Evolutionary conservation across 2,329 filamentous ascomycete genomes (phyloP), one percentile per base, ranked within the genome.

Genomic region (Alternaria conjuncta): DNA sequence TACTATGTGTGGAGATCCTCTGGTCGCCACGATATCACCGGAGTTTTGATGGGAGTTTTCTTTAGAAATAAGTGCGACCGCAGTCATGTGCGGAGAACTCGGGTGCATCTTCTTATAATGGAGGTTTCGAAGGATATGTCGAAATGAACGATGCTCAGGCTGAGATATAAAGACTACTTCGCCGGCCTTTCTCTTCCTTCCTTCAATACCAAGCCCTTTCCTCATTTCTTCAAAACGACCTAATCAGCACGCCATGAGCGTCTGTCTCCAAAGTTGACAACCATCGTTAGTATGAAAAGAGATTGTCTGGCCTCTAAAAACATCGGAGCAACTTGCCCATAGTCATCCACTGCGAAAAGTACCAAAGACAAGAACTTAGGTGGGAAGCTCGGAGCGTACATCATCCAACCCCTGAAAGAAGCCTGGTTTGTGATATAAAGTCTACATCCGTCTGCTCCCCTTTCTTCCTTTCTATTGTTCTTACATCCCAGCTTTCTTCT

Each of bases 61-160:
- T 5, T 28, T 28, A 10, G 5, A 28, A 5, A 28, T 2, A 28
- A 28, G 26, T 11, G 5, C n/a, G n/a, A n/a, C n/a, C n/a, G n/a
- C n/a, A n/a, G n/a, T 0, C 5, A 28, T 28, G 10, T 11, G 26
- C 10, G 2, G 26, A 11, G 10, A 11, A 3, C 3, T 28, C 5
- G 1, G 26, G 4, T 11, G 10, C 10, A 1, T 28, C 26, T 28
- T 12, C 28, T 12, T 3, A 2, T 0, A 6, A 12, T 0, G 1
- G 28, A 30, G 11, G 5, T 30, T 6, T 6, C 12, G 11, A 13
- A 13, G 11, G 12, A 12, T 13, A 6, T 30, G 11, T 0, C 28
- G 2, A 28, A 12, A 2, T 1, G 28, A 30, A 3, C 1, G 6
- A 13, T 30, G 11, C 11, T 12, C 0, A 6, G 28, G 2, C 2